Conservation (phyloP, 1,139 yeast genomes). For the Magnusiomyces clavatus region DNA sequence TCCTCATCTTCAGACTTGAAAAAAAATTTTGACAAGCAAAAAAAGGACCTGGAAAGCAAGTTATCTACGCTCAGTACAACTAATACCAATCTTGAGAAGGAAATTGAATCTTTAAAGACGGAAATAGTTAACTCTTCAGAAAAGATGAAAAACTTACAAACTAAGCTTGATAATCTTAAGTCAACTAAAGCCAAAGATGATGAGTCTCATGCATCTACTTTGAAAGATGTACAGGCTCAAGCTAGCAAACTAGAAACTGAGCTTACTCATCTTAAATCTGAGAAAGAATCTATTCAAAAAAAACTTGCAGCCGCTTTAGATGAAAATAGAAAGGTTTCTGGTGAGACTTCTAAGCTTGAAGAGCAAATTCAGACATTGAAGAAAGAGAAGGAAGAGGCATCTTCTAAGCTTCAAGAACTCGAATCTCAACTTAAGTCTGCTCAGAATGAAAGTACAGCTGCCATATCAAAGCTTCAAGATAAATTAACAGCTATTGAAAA, state of each 20-base stretch:
- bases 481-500: background rate
- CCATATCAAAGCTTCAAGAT: background rate
- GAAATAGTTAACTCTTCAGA: background rate
- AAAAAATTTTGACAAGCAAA: constrained; percentile 6
- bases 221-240: constrained; percentile 1
- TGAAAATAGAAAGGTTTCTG: too few species aligned
- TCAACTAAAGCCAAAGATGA: too few species aligned
- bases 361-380: background rate
- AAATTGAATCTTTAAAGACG: background rate
- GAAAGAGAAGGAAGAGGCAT: too few species aligned
- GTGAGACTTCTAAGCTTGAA: background rate
- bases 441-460: too few species aligned
- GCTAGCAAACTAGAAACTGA: too few species aligned
- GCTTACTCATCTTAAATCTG: too few species aligned
- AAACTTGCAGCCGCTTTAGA: too few species aligned
- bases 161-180: too few species aligned
- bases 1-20: background rate
- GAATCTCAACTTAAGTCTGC: too few species aligned
- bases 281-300: too few species aligned
- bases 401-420: too few species aligned
- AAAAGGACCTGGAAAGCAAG: constrained; percentile 8
- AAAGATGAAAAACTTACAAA: background rate
- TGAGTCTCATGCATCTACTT: background rate
- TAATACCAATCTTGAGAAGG: background rate
- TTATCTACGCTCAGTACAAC: background rate